Percentiles rank a stretch among this genome's conserved stretches.
Evolutionary conservation across 129 eudicot genomes (phyloP).

Genomic region (Pittosporum tobira): DNA sequence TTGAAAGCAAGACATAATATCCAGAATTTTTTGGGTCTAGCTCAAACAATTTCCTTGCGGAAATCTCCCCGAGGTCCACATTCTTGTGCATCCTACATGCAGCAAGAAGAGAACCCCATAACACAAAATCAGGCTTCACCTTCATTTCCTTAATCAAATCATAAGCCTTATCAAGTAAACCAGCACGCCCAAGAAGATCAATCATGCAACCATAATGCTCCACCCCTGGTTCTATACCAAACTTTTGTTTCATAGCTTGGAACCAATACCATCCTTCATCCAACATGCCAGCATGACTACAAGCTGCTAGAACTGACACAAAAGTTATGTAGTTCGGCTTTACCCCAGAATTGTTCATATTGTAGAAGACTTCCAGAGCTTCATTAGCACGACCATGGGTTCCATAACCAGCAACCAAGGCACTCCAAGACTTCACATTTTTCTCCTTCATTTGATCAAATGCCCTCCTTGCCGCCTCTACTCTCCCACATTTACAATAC

Average conservation of each 20-base stretch:
- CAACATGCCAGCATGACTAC: slow-evolving; percentile 36
- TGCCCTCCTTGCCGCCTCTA: slow-evolving; percentile 31
- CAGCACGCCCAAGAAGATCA: slow-evolving; percentile 46
- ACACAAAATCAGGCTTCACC: slow-evolving; percentile 34
- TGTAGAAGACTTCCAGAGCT: slow-evolving; percentile 28
- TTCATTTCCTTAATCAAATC: slow-evolving; percentile 31
- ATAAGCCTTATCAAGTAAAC: slow-evolving; percentile 28
- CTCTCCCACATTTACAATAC: slow-evolving; percentile 43
- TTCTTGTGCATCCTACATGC: slow-evolving; percentile 41
- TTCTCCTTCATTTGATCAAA: slow-evolving; percentile 29
- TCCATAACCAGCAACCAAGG: slow-evolving; percentile 47
- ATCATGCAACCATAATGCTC: slow-evolving; percentile 47
- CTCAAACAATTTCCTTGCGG: slow-evolving; percentile 37
- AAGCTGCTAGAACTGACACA: slow-evolving; percentile 39
- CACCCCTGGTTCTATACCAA: slow-evolving; percentile 24
- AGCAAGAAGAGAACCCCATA: slow-evolving; percentile 47
- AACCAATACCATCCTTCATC: slow-evolving; percentile 49
- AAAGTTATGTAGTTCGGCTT: slow-evolving; percentile 38
- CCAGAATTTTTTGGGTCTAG: slow-evolving; percentile 50
- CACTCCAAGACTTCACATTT: slow-evolving; percentile 47
- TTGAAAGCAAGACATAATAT: slow-evolving; percentile 54
- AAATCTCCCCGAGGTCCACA: slow-evolving; percentile 35
- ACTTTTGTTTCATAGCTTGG: slow-evolving; percentile 30
- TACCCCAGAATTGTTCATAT: slow-evolving; percentile 25
- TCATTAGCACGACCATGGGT: slow-evolving; percentile 35